phyloP scores from a whole-genome alignment of 73 alveolate genomes.

The Paramecium tetraurelia region DNA sequence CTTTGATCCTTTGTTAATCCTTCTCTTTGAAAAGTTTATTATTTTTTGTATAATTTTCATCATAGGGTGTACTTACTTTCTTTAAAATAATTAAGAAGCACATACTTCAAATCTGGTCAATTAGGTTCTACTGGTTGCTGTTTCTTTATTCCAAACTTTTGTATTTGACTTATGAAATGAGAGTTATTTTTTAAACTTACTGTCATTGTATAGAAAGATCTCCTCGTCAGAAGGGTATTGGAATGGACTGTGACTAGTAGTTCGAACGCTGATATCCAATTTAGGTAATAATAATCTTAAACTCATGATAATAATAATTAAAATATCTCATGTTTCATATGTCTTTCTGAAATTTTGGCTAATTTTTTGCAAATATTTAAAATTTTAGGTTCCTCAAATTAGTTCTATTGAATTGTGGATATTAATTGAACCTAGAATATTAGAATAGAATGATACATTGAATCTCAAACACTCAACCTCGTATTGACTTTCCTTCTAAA shows the following conservation, averaged over 20 bases:
- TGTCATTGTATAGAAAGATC: not conserved
- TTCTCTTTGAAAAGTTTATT: not conserved
- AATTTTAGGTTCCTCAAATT: not conserved
- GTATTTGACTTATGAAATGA: not conserved
- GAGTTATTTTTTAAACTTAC: not conserved
- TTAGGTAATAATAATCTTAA: not conserved
- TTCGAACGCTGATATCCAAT: not conserved
- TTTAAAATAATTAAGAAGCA: not conserved
- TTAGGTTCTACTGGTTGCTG: not conserved
- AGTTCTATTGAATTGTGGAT: not conserved
- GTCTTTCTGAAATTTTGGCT: not conserved
- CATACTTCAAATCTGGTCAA: not conserved
- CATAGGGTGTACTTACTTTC: not conserved
- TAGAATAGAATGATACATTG: not conserved
- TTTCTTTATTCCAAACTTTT: conserved; percentile 24
- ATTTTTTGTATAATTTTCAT: not conserved
- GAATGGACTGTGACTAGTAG: not conserved
- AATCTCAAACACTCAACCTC: not conserved
- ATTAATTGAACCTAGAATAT: not conserved
- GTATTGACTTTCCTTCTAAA: not conserved
- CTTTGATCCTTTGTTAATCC: not conserved
- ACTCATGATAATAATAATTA: not conserved
- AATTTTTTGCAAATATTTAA: not conserved
- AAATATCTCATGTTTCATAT: not conserved
- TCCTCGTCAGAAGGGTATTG: not conserved